A percentile compares a stretch with the other conserved stretches of the same genome.
Evolutionary conservation across 257 asterid species (phyloP).

Genomic region (Galeopsis tetrahit): DNA sequence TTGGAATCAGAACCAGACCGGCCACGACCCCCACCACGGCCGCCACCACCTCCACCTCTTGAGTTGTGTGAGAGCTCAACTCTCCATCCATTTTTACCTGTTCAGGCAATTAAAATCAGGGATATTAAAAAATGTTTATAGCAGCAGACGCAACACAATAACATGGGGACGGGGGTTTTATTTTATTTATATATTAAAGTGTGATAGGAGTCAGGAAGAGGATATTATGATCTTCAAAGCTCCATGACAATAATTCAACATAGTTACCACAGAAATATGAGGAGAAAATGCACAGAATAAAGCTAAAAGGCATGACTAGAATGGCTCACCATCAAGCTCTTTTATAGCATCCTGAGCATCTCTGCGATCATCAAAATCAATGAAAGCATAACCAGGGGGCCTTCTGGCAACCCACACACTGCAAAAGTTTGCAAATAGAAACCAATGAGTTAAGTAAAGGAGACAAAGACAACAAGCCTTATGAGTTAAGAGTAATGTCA

Average conservation of each 20-base stretch:
- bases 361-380: slow-evolving; percentile 84
- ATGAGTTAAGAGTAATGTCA: neutral
- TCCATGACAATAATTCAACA: neutral
- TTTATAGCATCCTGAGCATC: slow-evolving; percentile 95
- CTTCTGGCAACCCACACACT: slow-evolving; percentile 99
- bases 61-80: slow-evolving; percentile 95
- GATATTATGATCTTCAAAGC: neutral
- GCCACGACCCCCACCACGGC: slow-evolving; percentile 77
- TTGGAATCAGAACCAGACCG: slow-evolving; percentile 85
- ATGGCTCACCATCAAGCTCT: slow-evolving; percentile 67
- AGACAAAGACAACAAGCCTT: neutral
- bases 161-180: neutral
- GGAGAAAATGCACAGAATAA: neutral
- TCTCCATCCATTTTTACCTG: slow-evolving; percentile 97
- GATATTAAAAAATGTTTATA: neutral
- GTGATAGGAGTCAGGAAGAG: neutral
- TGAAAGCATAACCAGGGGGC: slow-evolving; percentile 93
- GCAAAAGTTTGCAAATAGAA: slow-evolving; percentile 31
- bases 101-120: slow-evolving; percentile 11
- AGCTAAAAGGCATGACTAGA: neutral
- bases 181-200: neutral
- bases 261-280: neutral
- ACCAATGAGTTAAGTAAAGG: neutral
- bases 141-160: neutral
- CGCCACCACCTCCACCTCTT: slow-evolving; percentile 50